A percentile compares a stretch with the other conserved stretches of the same genome.
Evolutionary conservation across 805 yeast genomes (phyloP).

Genomic region (Dipodascus geniculatus): DNA sequence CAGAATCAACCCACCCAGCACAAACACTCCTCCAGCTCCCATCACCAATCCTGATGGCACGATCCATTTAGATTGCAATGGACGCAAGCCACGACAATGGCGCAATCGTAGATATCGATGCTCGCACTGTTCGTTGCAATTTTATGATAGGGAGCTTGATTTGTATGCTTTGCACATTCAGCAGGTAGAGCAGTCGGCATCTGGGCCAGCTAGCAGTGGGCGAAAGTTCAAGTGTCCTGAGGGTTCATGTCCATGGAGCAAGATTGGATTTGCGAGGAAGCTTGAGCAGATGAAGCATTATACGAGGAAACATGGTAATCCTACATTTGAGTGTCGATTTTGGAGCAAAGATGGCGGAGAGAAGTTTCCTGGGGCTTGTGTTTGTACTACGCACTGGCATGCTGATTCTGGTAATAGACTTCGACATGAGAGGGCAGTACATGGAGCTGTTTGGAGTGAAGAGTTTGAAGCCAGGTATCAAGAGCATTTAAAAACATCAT

Average conservation of each 20-base stretch:
- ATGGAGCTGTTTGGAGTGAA: constrained; percentile 11
- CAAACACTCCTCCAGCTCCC: constrained; percentile 1
- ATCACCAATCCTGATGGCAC: background rate
- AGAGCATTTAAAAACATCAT: background rate
- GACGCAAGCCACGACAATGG: constrained; percentile 14
- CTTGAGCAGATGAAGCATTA: constrained; percentile 19
- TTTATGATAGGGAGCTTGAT: constrained; percentile 12
- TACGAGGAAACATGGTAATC: constrained; percentile 19
- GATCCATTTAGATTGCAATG: constrained; percentile 12
- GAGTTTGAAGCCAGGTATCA: background rate
- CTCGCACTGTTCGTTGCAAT: constrained; percentile 12
- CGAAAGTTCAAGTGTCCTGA: constrained; percentile 20
- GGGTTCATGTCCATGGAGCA: constrained; percentile 18
- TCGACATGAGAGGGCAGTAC: constrained; percentile 19
- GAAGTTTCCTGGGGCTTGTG: constrained; percentile 16
- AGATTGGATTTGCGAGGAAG: constrained; percentile 19
- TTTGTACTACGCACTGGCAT: constrained; percentile 21
- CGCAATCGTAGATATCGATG: constrained; percentile 14
- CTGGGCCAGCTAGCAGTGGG: constrained; percentile 8
- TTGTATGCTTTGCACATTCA: constrained; percentile 12
- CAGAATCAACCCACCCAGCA: background rate
- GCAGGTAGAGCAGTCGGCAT: background rate
- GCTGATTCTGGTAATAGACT: constrained; percentile 21
- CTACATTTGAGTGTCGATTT: constrained; percentile 20
- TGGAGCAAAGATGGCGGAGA: constrained; percentile 17